Evolutionary conservation across 1,284 basidiomycete genomes (phyloP), one percentile per base, ranked within the genome.

Genomic region (Trametes pubescens): DNA sequence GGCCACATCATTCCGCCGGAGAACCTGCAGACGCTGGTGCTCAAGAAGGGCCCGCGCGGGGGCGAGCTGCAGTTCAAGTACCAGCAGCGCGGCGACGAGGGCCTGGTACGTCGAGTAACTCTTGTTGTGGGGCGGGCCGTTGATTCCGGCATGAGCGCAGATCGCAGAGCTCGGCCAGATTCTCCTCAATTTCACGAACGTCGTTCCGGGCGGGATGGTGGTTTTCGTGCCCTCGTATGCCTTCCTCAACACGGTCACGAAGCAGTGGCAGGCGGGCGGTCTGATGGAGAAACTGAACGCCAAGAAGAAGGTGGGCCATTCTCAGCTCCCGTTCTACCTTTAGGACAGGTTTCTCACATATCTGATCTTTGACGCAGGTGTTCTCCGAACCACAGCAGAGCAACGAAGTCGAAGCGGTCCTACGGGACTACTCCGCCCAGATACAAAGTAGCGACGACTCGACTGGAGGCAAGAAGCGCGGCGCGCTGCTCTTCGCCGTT

Each of bases 171-270:
- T 99, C 0, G 96, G 95, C 0, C 90, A 93, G 56, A 85, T 93
- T 6, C 77, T 99, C 46, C 75, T 88, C 40, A 98, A 97, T 71
- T 86, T 96, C 52, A 82, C 86, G 44, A 90, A 86, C 43, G 77
- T 96, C 26, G 84, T 97, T 1, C 94, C 95, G 0, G 89, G 89
- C 40, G 97, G 97, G 0, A 84, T 99, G 75, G 93, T 99, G 22
- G 91, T 98, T 5, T 99, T 99, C 73, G 87, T 99, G 43, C 96
- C 97, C 0, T 98, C 95, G 0, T 99, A 99, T 75, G 85, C 83
- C 24, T 96, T 95, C 68, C 80, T 99, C 34, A 86, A 92, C 65
- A 78, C 80, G 32, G 84, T 92, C 1, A 90, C 88, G 72, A 78
- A 78, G 5, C 75, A 82, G 4, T 99, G 97, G 96, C 77, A 79